Base-by-base conservation (phyloP, 176 grass and related monocot species). In the Saccharum spontaneum region DNA sequence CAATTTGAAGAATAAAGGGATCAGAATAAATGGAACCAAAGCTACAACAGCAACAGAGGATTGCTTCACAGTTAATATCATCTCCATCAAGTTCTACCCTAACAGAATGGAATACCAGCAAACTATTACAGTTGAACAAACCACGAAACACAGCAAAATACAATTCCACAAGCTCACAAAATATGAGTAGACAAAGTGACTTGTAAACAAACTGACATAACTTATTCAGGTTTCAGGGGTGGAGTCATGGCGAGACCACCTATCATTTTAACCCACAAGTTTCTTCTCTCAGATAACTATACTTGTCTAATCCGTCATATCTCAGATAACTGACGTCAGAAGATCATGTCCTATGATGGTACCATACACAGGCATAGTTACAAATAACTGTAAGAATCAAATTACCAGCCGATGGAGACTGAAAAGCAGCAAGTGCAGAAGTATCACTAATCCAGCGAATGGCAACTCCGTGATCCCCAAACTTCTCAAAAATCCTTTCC, bases 371-470 rank as follows among this genome's bases (percentile, higher is more conserved):
- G 11, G 8, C 41, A 44, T 11, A 44, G 41, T 44, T 10, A 1
- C 8, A 44, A 44, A 44, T 44, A 44, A 9, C 41, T 44, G 41
- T 9, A 11, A 44, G 41, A 44, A 44, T 0, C 8, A 83, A 83
- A 84, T 75, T 93, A 98, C 95, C 95, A 85, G 85, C 61, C 86
- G 89, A 86, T 10, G 95, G 90, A 10, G 82, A 89, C 40, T 48
- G 79, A 59, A 98, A 95, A 59, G 95, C 95, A 52, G 95, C 95
- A 83, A 98, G 95, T 44, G 95, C 89, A 85, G 81, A 68, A 63
- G 92, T 90, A 77, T 95, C 95, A 87, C 92, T 95, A 54, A 95
- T 77, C 95, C 95, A 95, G 37, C 91, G 95, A 73, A 98, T 92
- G 71, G 87, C 76, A 62, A 95, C 79, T 57, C 87, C 89, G 14